A percentile compares a stretch with the other conserved stretches of the same genome.
These are phyloP conservation scores for Talaromyces thailandensis DNA, from an alignment of 495 filamentous ascomycete species.

Conservation along the genomic window DNA sequence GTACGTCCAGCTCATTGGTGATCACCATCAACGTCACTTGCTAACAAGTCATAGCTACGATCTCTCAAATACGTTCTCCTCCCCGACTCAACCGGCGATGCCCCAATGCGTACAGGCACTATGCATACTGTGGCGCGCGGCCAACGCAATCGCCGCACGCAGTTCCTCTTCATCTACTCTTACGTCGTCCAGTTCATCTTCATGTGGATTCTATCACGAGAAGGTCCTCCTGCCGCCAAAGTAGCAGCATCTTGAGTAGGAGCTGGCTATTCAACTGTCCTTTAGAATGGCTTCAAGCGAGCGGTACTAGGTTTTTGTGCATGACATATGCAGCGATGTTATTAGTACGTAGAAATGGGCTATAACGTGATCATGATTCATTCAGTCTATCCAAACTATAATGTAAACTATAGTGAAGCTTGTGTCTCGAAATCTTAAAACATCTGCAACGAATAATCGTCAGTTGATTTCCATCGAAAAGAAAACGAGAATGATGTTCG, in stretches of 20 bases:
- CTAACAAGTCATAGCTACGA: constrained; percentile 57
- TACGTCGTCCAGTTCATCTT: constrained; percentile 90
- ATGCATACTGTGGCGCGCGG: constrained; percentile 73
- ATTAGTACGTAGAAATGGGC: neutral
- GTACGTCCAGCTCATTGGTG: constrained; percentile 43
- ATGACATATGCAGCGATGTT: neutral
- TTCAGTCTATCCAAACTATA: neutral
- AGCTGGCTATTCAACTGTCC: neutral
- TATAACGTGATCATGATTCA: constrained; percentile 3
- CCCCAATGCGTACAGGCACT: constrained; percentile 49
- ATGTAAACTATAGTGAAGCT: neutral
- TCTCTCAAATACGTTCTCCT: constrained; percentile 93
- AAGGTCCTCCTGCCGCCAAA: constrained; percentile 22
- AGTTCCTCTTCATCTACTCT: constrained; percentile 92
- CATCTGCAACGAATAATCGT: neutral
- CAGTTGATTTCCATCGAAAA: neutral
- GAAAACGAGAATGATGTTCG: neutral
- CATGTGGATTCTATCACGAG: constrained; percentile 81
- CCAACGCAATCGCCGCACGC: constrained; percentile 80
- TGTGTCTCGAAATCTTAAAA: neutral
- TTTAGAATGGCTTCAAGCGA: neutral
- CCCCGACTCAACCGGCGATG: constrained; percentile 65
- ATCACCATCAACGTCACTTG: neutral
- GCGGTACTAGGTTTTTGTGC: neutral
- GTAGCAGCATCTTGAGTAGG: neutral